Evolutionary conservation across 352 stramenopile species (phyloP).

Genomic region (Paralagenidium karlingii): DNA sequence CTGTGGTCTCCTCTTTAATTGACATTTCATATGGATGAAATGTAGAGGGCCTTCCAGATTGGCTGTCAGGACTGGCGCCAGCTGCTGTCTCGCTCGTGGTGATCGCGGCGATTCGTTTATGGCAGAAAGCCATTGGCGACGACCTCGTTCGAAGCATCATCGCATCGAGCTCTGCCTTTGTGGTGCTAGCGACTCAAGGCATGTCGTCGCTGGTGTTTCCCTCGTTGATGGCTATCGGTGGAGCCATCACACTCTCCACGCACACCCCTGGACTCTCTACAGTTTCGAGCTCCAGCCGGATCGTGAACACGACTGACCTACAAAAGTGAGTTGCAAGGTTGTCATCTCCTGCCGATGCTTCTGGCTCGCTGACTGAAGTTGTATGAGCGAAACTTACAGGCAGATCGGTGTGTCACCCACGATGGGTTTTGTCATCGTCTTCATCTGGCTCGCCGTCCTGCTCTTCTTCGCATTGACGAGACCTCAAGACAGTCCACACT

Average conservation of each 20-base stretch:
- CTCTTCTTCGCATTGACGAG: slow-evolving; percentile 34
- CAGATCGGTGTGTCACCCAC: slow-evolving; percentile 83
- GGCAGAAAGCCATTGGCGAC: slow-evolving; percentile 52
- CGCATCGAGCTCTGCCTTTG: slow-evolving; percentile 49
- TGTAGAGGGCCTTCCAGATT: slow-evolving; percentile 59
- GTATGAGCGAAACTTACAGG: too few species aligned
- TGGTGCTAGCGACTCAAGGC: slow-evolving; percentile 46
- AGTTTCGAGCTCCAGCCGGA: slow-evolving; percentile 11
- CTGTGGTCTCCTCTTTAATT: neutral
- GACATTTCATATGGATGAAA: too few species aligned
- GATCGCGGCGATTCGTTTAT: slow-evolving; percentile 75
- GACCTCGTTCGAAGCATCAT: slow-evolving; percentile 48
- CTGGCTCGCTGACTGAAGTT: too few species aligned
- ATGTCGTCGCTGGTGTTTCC: slow-evolving; percentile 80
- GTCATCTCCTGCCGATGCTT: too few species aligned
- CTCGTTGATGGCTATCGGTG: slow-evolving; percentile 62
- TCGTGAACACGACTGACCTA: slow-evolving; percentile 16
- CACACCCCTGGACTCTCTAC: slow-evolving; percentile 20
- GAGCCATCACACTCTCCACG: slow-evolving; percentile 41
- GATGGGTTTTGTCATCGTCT: slow-evolving; percentile 57
- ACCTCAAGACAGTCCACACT: slow-evolving; percentile 24
- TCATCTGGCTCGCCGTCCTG: slow-evolving; percentile 68
- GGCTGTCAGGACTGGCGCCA: slow-evolving; percentile 72
- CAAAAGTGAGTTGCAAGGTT: slow-evolving; percentile 17
- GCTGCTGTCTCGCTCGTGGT: slow-evolving; percentile 86